Evolutionary conservation across 352 stramenopile species (phyloP).

Genomic region (Blastocystis sp.): DNA sequence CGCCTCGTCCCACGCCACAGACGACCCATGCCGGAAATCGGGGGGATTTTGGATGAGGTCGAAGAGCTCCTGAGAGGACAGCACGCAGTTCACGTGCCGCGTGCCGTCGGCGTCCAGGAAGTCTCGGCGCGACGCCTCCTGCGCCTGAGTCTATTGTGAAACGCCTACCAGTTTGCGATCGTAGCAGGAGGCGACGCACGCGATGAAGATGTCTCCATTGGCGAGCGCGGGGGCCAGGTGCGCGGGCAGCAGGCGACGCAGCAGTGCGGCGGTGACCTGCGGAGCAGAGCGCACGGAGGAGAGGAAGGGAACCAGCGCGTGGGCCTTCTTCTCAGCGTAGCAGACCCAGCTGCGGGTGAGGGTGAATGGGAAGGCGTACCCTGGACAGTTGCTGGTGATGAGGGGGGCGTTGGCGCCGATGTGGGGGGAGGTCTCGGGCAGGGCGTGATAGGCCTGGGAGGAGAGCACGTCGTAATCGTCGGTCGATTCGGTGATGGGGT

Average conservation of each 20-base stretch:
- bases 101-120: slow-evolving; percentile 3
- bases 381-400: slow-evolving; percentile 62
- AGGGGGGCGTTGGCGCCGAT: slow-evolving; percentile 31
- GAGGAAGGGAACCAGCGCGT: slow-evolving; percentile 17
- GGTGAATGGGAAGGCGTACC: not conserved
- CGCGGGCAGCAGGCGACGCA: not conserved
- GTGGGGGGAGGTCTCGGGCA: not conserved
- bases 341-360: slow-evolving; percentile 19
- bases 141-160: not conserved
- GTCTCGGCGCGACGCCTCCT: slow-evolving; percentile 54
- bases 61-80: slow-evolving; percentile 28
- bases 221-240: not conserved
- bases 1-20: not conserved
- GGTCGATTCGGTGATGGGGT: not conserved
- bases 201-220: slow-evolving; percentile 31
- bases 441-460: not conserved
- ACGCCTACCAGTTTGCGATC: slow-evolving; percentile 53
- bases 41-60: not conserved
- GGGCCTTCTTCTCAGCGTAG: slow-evolving; percentile 61
- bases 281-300: slow-evolving; percentile 17
- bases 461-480: not conserved
- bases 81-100: slow-evolving; percentile 51
- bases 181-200: slow-evolving; percentile 51
- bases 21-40: too few species aligned
- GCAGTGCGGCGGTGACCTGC: slow-evolving; percentile 33